phyloP scores from a whole-genome alignment of 2,329 filamentous ascomycete species.

The Pestalotiopsis sp. region DNA sequence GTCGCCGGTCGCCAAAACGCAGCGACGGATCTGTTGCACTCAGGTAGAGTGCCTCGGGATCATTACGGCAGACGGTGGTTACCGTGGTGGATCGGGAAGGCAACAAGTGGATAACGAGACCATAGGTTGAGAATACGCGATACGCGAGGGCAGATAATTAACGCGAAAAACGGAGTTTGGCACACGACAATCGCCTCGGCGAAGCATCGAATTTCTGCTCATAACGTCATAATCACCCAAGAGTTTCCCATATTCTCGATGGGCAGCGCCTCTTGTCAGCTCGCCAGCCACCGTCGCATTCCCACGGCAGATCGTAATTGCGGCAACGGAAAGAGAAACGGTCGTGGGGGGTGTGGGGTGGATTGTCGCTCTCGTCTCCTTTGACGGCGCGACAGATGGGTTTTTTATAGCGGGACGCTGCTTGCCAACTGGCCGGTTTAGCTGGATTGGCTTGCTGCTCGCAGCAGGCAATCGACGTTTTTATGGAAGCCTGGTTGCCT shows the following conservation, averaged over 20 bases:
- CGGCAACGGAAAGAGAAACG: not conserved
- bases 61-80: not conserved
- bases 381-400: not conserved
- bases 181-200: too few species aligned
- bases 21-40: not conserved
- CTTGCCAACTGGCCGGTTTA: not conserved
- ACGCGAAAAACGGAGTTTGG: not conserved
- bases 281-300: not conserved
- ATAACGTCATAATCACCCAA: not conserved
- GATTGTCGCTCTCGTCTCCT: not conserved
- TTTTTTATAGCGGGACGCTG: not conserved
- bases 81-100: not conserved
- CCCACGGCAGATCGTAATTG: not conserved
- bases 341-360: not conserved
- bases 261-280: not conserved
- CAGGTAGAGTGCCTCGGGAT: slow-evolving; percentile 2
- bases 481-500: not conserved
- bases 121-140: not conserved
- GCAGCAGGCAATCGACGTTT: not conserved
- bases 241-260: not conserved
- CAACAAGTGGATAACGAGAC: not conserved
- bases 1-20: not conserved
- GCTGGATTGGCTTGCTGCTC: not conserved
- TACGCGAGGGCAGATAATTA: not conserved
- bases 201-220: not conserved